These are phyloP conservation scores for Holtermannia corniformis DNA, from an alignment of 768 basidiomycete genomes.

Conservation along the genomic window DNA sequence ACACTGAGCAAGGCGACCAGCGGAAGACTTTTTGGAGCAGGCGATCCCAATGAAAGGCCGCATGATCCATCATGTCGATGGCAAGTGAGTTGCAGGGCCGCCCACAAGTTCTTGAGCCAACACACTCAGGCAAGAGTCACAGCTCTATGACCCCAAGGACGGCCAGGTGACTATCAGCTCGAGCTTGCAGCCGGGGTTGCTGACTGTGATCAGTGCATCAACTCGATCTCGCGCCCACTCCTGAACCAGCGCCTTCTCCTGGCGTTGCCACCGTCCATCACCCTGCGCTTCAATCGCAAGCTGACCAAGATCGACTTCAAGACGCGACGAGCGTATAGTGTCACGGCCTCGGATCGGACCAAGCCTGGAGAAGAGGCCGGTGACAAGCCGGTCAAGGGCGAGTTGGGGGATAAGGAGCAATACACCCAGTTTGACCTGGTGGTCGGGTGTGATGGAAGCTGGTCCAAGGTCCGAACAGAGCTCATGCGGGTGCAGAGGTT, in stretches of 20 bases:
- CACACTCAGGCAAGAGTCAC: conserved; percentile 53
- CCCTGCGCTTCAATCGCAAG: conserved; percentile 70
- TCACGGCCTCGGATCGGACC: neutral
- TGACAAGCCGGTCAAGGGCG: conserved; percentile 6
- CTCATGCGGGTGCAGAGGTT: conserved; percentile 92
- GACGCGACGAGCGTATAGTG: conserved; percentile 16
- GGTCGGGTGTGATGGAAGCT: conserved; percentile 88
- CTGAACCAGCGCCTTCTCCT: conserved; percentile 79
- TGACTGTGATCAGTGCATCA: conserved; percentile 59
- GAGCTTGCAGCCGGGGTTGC: conserved; percentile 50
- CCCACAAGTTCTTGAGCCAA: neutral
- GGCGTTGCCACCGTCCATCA: conserved; percentile 59
- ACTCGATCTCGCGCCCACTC: conserved; percentile 80
- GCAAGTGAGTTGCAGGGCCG: conserved; percentile 40
- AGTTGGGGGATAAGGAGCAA: conserved; percentile 15
- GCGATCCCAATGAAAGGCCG: conserved; percentile 91
- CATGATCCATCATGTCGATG: conserved; percentile 77
- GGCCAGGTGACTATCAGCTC: conserved; percentile 62
- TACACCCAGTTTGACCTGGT: conserved; percentile 38
- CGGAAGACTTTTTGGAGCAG: conserved; percentile 60
- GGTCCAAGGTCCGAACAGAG: conserved; percentile 81
- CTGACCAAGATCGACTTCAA: conserved; percentile 68
- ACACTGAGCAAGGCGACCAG: conserved; percentile 45
- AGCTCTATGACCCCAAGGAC: conserved; percentile 68
- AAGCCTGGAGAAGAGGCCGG: conserved; percentile 3